These are phyloP conservation scores for Triticum turgidum DNA, from an alignment of 176 grass and related monocot species.

Conservation along the genomic window DNA sequence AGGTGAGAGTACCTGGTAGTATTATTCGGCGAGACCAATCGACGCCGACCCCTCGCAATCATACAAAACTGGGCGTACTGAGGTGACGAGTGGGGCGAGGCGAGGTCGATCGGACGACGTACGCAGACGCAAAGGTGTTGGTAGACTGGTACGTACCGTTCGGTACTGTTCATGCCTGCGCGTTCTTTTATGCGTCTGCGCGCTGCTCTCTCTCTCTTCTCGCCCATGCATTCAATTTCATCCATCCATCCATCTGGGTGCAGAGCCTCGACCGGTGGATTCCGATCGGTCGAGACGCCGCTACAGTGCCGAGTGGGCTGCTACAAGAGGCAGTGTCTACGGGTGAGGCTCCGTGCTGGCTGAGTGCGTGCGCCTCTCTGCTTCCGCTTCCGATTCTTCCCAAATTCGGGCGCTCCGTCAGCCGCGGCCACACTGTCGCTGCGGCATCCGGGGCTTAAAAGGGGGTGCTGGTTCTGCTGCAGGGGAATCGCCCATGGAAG, in stretches of 20 bases:
- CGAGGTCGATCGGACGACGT: not conserved
- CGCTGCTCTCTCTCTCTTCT: not conserved
- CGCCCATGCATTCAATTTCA: not conserved
- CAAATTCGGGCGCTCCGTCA: slow-evolving; percentile 25
- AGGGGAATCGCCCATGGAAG: slow-evolving; percentile 38
- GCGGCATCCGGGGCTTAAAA: not conserved
- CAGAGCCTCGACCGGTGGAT: slow-evolving; percentile 23
- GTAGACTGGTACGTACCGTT: not conserved
- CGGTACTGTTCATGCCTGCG: not conserved
- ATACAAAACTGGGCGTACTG: not conserved
- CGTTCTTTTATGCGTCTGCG: not conserved
- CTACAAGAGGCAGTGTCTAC: not conserved
- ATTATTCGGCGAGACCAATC: slow-evolving; percentile 10
- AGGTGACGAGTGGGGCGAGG: slow-evolving; percentile 37
- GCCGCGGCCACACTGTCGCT: slow-evolving; percentile 22
- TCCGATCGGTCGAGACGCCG: slow-evolving; percentile 7
- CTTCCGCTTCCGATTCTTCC: slow-evolving; percentile 23
- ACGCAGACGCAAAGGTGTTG: not conserved
- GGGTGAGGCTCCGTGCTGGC: not conserved
- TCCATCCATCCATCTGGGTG: not conserved
- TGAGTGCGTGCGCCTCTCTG: not conserved
- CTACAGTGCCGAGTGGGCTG: slow-evolving; percentile 14
- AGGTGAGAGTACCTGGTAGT: not conserved
- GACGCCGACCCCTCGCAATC: slow-evolving; percentile 21
- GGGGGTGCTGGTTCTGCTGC: not conserved